phyloP scores from a whole-genome alignment of 148 eudicot genomes.

The Spergularia bocconei region DNA sequence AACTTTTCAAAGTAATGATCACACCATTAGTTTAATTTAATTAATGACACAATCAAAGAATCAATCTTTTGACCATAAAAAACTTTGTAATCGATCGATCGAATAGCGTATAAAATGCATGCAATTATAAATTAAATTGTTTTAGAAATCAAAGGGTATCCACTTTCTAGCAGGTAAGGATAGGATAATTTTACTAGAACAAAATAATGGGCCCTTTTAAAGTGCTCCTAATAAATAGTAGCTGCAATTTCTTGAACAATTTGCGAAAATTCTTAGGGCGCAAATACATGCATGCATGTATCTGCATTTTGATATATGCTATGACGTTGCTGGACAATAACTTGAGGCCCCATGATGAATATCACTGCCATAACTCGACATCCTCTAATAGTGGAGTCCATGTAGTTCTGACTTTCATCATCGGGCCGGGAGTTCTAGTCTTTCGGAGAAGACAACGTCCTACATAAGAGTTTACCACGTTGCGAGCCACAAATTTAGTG shows the following conservation, averaged over 20 bases:
- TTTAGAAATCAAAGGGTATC: background rate
- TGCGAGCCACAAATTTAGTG: no score
- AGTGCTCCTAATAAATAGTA: background rate
- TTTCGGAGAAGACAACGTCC: background rate
- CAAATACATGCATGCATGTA: background rate
- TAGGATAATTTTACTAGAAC: background rate
- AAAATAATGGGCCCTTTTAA: background rate
- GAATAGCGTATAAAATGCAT: background rate
- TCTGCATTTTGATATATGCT: background rate
- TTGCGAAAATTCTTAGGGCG: background rate
- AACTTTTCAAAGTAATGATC: slow-evolving; percentile 1
- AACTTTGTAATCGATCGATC: background rate
- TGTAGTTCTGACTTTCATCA: background rate
- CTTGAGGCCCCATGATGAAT: background rate
- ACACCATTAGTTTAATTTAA: background rate
- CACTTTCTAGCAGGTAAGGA: background rate
- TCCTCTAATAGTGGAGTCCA: background rate
- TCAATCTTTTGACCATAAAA: background rate
- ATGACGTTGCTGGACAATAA: background rate
- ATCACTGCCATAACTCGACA: background rate
- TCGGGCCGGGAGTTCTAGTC: no score
- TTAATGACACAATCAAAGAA: background rate
- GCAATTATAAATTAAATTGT: background rate
- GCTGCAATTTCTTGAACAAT: background rate
- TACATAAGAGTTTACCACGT: no score